Evolutionary conservation across 306 rosid species (phyloP), one percentile per base, ranked within the genome.

Genomic region (Cucumis hystrix): DNA sequence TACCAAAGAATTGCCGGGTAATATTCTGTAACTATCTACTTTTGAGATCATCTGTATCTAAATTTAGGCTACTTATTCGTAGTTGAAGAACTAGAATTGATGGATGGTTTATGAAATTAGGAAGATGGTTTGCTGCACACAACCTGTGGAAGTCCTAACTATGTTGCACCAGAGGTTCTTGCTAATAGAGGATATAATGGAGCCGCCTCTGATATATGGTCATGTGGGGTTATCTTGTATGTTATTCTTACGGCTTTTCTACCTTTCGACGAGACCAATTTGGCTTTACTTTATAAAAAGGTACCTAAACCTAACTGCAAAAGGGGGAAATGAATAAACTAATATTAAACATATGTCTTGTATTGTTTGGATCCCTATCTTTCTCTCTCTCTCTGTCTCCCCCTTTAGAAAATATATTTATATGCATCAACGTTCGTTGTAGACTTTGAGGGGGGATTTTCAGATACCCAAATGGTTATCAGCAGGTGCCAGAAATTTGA

Each of bases 71-170:
- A 14, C 72, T 65, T 65, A 49, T 73, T 54, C 20, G 23, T 20
- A 73, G 59, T 23, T 76, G 39, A 76, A 59, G 65, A 61, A 76
- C 79, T 45, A 28, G 35, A 45, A 76, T 23, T 76, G 16, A 39
- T 11, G 59, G n/a, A 15, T 60, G 61, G 54, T 76, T 43, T 43
- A 43, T 51, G 20, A 68, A 39, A 62, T 71, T 86, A 92, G 98
- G 96, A 61, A 45, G 99, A 96, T 80, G 99, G 99, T 20, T 80
- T 96, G 87, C 85, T 96, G 79, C 99, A 96, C 77, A 96, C 99
- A 73, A 96, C 99, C 56, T 96, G 99, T 88, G 99, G 99, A 87
- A 96, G 97, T 77, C 98, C 99, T 57, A 92, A 96, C 79, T 96
- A 96, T 81, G 99, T 96, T 75, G 99, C 99, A 37, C 99, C 99